These are phyloP conservation scores for Lepiota brunneoincarnata DNA, from an alignment of 768 basidiomycete species.

Conservation along the genomic window DNA sequence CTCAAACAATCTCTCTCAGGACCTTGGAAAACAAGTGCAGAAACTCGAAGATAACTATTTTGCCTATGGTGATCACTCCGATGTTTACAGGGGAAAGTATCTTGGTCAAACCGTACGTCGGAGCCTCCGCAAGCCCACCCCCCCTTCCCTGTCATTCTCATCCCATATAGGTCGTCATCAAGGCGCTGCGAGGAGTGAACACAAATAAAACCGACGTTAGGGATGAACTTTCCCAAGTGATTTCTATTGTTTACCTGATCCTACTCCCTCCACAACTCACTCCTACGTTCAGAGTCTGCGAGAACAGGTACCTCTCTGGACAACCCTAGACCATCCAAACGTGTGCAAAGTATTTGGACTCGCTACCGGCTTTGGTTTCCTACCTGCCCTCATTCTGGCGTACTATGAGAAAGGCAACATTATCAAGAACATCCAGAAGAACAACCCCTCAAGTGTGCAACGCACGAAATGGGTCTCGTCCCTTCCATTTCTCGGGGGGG, in stretches of 20 bases:
- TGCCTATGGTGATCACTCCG: conserved; percentile 20
- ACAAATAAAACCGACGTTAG: conserved; percentile 12
- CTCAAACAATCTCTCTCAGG: background rate
- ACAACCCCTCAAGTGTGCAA: background rate
- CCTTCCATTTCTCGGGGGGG: background rate
- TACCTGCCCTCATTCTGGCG: conserved; percentile 24
- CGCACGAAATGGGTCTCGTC: conserved; percentile 7
- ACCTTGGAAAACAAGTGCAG: conserved; percentile 8
- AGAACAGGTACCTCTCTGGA: conserved; percentile 11
- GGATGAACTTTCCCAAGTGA: conserved; percentile 11
- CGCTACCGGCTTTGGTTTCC: conserved; percentile 13
- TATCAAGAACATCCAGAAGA: conserved; percentile 15
- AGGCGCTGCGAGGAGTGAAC: conserved; percentile 19
- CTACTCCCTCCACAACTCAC: background rate
- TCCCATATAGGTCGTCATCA: conserved; percentile 15
- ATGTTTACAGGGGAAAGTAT: conserved; percentile 16
- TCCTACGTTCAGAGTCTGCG: conserved; percentile 7
- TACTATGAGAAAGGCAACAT: conserved; percentile 23
- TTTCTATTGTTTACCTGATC: background rate
- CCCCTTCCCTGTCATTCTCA: too few species aligned
- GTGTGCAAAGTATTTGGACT: conserved; percentile 20
- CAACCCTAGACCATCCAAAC: conserved; percentile 18
- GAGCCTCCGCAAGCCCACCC: too few species aligned
- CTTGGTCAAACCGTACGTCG: background rate
- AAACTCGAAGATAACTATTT: conserved; percentile 12